phyloP scores from a whole-genome alignment of 2,329 filamentous ascomycete species.

The Colletotrichum sp. region DNA sequence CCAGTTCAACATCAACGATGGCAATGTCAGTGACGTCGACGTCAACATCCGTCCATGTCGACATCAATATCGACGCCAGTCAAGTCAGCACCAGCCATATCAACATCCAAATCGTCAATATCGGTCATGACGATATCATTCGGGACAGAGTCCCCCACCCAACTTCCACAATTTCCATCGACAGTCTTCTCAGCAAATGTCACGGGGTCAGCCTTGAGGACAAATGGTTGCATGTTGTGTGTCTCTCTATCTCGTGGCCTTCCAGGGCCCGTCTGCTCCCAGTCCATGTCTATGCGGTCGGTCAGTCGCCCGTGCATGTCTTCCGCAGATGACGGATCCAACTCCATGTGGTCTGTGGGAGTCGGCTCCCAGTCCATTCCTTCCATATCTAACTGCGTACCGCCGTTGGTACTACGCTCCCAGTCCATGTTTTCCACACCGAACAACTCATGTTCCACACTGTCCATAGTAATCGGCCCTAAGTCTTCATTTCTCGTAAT shows the following conservation, averaged over 20 bases:
- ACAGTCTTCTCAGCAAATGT: neutral
- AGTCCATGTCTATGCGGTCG: neutral
- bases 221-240: neutral
- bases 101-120: neutral
- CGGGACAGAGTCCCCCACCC: neutral
- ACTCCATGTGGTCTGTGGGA: neutral
- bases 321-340: neutral
- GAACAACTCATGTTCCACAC: neutral
- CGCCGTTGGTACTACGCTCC: neutral
- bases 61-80: neutral
- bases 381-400: neutral
- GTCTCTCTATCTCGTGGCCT: neutral
- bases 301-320: neutral
- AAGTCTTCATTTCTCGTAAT: neutral
- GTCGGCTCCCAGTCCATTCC: neutral
- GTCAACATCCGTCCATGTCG: neutral
- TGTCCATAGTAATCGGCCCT: neutral
- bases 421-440: neutral
- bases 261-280: neutral
- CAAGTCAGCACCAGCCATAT: neutral
- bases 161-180: neutral
- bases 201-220: neutral
- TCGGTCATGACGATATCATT: neutral
- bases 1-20: neutral
- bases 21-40: neutral